These are phyloP conservation scores for Nicotiana rustica DNA, from an alignment of 305 asterid genomes.

Conservation along the genomic window DNA sequence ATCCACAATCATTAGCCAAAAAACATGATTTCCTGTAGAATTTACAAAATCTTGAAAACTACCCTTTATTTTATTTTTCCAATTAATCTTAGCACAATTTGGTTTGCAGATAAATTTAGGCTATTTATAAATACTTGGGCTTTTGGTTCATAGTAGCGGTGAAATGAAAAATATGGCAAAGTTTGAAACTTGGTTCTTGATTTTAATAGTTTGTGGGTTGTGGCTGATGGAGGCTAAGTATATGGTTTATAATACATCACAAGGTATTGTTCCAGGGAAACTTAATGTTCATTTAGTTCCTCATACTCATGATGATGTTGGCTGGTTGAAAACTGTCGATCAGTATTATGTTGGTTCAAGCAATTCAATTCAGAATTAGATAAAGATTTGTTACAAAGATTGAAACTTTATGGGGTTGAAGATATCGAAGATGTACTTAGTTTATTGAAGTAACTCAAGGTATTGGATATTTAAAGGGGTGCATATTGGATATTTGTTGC, in stretches of 20 bases:
- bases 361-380: no score
- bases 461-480: no score
- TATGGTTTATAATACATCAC: slow-evolving; percentile 77
- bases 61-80: not conserved
- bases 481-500: no score
- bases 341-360: no score
- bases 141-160: not conserved
- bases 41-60: not conserved
- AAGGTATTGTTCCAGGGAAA: slow-evolving; percentile 49
- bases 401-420: no score
- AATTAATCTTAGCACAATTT: not conserved
- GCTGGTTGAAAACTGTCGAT: no score
- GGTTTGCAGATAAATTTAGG: not conserved
- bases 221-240: slow-evolving; percentile 69
- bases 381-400: no score
- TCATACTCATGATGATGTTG: no score
- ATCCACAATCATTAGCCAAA: not conserved
- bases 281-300: no score
- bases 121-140: not conserved
- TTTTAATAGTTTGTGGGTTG: slow-evolving; percentile 46
- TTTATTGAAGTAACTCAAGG: no score
- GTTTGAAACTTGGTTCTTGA: slow-evolving; percentile 44
- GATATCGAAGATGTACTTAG: no score
- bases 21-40: not conserved
- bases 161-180: slow-evolving; percentile 36